phyloP scores from a whole-genome alignment of 2,329 filamentous ascomycete species.

The Phoma sp. region DNA sequence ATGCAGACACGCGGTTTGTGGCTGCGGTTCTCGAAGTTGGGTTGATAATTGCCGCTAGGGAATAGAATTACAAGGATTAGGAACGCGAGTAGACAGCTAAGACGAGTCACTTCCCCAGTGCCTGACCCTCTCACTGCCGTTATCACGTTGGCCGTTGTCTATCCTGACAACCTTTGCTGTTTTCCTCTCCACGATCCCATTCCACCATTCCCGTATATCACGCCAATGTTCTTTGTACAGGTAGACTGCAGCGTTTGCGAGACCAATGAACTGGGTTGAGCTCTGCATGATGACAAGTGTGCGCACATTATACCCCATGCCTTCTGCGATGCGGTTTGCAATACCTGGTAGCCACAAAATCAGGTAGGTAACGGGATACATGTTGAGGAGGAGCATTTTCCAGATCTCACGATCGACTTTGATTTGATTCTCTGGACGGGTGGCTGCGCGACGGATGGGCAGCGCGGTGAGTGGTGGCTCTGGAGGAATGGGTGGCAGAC shows the following conservation, averaged over 20 bases:
- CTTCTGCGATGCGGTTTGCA: slow-evolving; percentile 28
- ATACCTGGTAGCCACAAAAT: slow-evolving; percentile 46
- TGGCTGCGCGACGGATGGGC: not conserved
- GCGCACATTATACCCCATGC: slow-evolving; percentile 14
- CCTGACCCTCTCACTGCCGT: not conserved
- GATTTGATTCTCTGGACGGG: not conserved
- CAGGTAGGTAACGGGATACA: slow-evolving; percentile 44
- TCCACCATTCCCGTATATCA: slow-evolving; percentile 13
- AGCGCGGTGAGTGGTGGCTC: not conserved
- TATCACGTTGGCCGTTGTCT: not conserved
- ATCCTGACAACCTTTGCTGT: not conserved
- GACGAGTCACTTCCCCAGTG: not conserved
- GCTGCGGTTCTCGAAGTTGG: too few species aligned
- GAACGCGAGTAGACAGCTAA: not conserved
- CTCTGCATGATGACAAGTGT: slow-evolving; percentile 22
- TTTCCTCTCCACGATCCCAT: not conserved
- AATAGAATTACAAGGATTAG: too few species aligned
- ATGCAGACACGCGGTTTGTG: too few species aligned
- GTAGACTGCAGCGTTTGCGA: slow-evolving; percentile 29
- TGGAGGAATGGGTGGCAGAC: not conserved
- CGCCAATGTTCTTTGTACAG: slow-evolving; percentile 26
- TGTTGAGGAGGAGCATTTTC: slow-evolving; percentile 42
- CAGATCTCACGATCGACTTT: slow-evolving; percentile 28
- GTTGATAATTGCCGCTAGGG: too few species aligned
- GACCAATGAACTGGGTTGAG: slow-evolving; percentile 30